Percentiles rank a stretch among this genome's conserved stretches.
phyloP scores from a whole-genome alignment of 345 rosid genomes.

The Salix purpurea region DNA sequence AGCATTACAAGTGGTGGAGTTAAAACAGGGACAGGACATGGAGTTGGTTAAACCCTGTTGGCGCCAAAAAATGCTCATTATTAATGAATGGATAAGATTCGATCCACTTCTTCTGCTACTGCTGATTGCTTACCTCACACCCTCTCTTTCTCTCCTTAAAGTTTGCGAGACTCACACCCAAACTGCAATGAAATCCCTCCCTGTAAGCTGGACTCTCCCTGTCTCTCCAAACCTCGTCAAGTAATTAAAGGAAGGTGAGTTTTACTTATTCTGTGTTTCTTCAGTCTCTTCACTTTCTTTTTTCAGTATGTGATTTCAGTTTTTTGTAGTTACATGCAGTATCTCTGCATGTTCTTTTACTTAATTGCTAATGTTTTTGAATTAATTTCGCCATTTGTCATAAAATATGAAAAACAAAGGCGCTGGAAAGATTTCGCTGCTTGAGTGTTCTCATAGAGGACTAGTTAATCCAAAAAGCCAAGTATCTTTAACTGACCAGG shows the following conservation, averaged over 20 bases:
- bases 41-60: slow-evolving; percentile 23
- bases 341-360: neutral
- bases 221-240: neutral
- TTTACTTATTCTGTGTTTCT: neutral
- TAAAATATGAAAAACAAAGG: neutral
- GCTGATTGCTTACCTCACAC: slow-evolving; percentile 13
- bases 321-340: too few relatives aligned
- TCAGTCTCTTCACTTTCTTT: neutral
- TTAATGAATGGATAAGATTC: slow-evolving; percentile 20
- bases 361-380: neutral
- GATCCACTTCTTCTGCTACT: slow-evolving; percentile 25
- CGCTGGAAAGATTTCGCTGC: neutral
- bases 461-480: neutral
- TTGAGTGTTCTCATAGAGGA: neutral
- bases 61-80: slow-evolving; percentile 27
- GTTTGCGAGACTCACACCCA: neutral
- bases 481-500: neutral
- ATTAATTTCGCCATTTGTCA: neutral
- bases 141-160: neutral
- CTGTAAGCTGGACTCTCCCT: neutral
- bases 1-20: neutral
- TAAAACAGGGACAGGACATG: neutral
- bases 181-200: neutral
- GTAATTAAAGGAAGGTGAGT: neutral
- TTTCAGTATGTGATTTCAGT: neutral